A percentile compares a stretch with the other conserved stretches of the same genome.
phyloP scores from a whole-genome alignment of 1,284 basidiomycete species.

The Ceratobasidium sp. region DNA sequence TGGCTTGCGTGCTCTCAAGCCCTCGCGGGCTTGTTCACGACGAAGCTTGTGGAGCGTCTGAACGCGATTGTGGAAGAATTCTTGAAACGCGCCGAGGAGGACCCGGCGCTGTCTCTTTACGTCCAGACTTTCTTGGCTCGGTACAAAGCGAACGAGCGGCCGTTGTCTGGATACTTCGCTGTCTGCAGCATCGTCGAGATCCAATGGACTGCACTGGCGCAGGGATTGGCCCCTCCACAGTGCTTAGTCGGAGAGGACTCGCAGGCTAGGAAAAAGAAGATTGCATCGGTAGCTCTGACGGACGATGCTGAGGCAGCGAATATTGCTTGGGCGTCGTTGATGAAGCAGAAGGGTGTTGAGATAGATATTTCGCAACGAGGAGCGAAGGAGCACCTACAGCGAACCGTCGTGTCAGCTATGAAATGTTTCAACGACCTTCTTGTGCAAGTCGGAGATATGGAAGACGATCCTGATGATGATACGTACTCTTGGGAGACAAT shows the following conservation, averaged over 20 bases:
- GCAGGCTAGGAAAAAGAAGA: conserved; percentile 47
- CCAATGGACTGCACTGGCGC: conserved; percentile 84
- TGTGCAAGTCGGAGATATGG: conserved; percentile 80
- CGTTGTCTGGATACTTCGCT: conserved; percentile 87
- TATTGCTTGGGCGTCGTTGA: conserved; percentile 77
- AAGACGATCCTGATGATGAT: conserved; percentile 76
- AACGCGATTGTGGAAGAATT: conserved; percentile 74
- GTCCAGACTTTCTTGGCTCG: conserved; percentile 78
- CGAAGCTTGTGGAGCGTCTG: conserved; percentile 70
- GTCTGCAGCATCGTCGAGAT: conserved; percentile 87
- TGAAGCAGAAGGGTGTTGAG: conserved; percentile 51
- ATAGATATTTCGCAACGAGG: conserved; percentile 1
- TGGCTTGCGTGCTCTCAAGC: conserved; percentile 69
- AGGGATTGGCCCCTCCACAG: conserved; percentile 67
- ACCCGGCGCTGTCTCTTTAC: conserved; percentile 56
- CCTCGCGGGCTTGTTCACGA: conserved; percentile 67
- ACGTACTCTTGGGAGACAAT: conserved; percentile 90
- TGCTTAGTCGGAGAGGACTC: neutral
- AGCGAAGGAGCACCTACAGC: conserved; percentile 58
- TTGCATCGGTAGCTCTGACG: conserved; percentile 44
- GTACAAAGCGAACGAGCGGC: conserved; percentile 78
- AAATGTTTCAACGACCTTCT: conserved; percentile 79
- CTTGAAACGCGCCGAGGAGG: conserved; percentile 52
- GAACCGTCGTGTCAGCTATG: conserved; percentile 68
- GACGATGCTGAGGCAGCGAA: conserved; percentile 83